phyloP scores from a whole-genome alignment of 805 yeast species.

The Kuraishia molischiana region DNA sequence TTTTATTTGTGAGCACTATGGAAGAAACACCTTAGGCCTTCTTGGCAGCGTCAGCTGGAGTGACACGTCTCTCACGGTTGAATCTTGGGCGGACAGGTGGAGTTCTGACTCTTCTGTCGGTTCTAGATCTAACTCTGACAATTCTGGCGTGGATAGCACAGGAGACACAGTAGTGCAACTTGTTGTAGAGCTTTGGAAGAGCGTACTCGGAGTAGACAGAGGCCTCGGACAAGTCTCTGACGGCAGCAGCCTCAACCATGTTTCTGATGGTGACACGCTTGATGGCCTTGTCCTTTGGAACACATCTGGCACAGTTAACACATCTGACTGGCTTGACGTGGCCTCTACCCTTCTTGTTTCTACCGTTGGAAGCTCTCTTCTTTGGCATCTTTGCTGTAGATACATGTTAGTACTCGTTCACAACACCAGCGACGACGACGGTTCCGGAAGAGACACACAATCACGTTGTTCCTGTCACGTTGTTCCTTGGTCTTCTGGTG shows the following conservation, averaged over 20 bases:
- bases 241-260: slow-evolving; percentile 99
- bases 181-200: slow-evolving; percentile 98
- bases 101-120: slow-evolving; percentile 97
- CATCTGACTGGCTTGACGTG: slow-evolving; percentile 99
- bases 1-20: too few species aligned
- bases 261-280: slow-evolving; percentile 99
- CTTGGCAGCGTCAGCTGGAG: slow-evolving; percentile 97
- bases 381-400: slow-evolving; percentile 88
- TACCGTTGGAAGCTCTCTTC: slow-evolving; percentile 99
- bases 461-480: too few species aligned
- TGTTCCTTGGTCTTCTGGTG: too few species aligned
- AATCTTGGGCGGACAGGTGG: slow-evolving; percentile 99
- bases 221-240: slow-evolving; percentile 99
- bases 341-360: slow-evolving; percentile 99
- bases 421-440: not conserved
- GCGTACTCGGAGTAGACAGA: slow-evolving; percentile 99
- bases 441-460: not conserved
- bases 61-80: slow-evolving; percentile 91
- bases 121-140: slow-evolving; percentile 99
- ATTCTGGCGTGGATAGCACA: slow-evolving; percentile 99
- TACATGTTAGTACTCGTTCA: too few species aligned
- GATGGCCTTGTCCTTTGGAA: slow-evolving; percentile 99
- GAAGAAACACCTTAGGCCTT: slow-evolving; percentile 67
- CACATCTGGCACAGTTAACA: slow-evolving; percentile 99
- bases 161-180: slow-evolving; percentile 99